Base-by-base conservation (phyloP, 306 rosid species). In the Sicyos baderoa region DNA sequence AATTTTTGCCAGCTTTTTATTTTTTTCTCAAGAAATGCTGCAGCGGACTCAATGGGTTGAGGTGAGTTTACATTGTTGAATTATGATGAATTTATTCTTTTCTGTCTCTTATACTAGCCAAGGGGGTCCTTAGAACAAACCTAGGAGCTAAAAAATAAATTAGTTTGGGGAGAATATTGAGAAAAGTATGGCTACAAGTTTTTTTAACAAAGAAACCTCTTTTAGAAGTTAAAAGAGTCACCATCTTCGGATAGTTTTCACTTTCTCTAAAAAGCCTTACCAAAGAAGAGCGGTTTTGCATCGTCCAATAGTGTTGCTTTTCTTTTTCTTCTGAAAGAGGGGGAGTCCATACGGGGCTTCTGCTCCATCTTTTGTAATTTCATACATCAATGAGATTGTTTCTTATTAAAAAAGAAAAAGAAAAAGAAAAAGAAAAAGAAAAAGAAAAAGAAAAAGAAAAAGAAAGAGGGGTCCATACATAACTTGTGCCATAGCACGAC, bases 1-100 rank as follows among this genome's bases (percentile, higher is more conserved):
- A 86, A 67, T 83, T 66, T 72, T 87, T 63, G 86, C 83, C 70
- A 78, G 81, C 84, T 75, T 87, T 71, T 55, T 76, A 54, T 77
- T 54, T 16, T 83, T 81, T 78, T 81, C 84, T 75, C 72, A 81
- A 70, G 35, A 83, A 14, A 82, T 84, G 48, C 62, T 71, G 68
- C 78, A 78, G 75, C 80, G 62, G 74, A 81, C 89, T 79, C 89
- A 77, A 73, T 89, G 96, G 97, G 87, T 83, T 78, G 96, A 92
- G 96, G 97, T 92, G 67, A 82, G 92, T 84, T 79, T 58, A 49
- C 32, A 47, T 75, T 42, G 54, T 76, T 19, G 25, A 32, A 48
- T 29, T 73, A 75, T 2, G 71, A 45, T 55, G 9, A 22, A 75
- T 77, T 42, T 17, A 18, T 62, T 40, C 72, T 78, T 25, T 8